Percentiles rank a stretch among this genome's conserved stretches.
Conservation (phyloP, 345 rosid genomes). For the Euclidium syriacum region DNA sequence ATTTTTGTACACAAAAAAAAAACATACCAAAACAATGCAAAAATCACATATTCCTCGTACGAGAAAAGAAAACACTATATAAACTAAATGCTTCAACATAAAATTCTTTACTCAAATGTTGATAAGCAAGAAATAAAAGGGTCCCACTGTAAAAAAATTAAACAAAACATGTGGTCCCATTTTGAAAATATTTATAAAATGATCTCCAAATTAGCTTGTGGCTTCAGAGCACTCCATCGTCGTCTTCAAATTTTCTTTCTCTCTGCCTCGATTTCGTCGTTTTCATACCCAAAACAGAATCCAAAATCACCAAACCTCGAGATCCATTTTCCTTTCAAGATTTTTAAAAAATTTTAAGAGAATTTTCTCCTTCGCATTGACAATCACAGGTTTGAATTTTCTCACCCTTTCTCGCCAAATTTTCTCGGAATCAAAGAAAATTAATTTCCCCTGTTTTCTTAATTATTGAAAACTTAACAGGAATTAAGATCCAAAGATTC, state of each 20-base stretch:
- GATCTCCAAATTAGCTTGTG: neutral
- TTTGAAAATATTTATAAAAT: neutral
- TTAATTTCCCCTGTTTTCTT: neutral
- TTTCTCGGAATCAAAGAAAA: neutral
- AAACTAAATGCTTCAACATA: neutral
- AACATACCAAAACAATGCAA: too few species aligned
- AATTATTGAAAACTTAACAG: neutral
- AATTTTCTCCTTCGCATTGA: conserved; percentile 16
- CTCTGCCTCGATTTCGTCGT: neutral
- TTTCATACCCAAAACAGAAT: neutral
- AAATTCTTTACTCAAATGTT: neutral
- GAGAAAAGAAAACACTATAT: neutral
- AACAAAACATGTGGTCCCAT: neutral
- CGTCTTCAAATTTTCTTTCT: neutral
- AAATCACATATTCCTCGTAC: neutral
- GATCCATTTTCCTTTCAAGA: conserved; percentile 8
- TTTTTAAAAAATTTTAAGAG: neutral
- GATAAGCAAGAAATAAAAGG: neutral
- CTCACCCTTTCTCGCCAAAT: conserved; percentile 2
- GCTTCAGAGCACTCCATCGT: neutral
- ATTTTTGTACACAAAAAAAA: too few species aligned
- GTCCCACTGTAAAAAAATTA: neutral
- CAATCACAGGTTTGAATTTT: neutral
- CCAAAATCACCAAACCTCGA: neutral
- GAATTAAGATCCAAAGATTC: conserved; percentile 19